Base-by-base conservation (phyloP, 2,329 filamentous ascomycete species). In the Arthrobotrys entomopaga region DNA sequence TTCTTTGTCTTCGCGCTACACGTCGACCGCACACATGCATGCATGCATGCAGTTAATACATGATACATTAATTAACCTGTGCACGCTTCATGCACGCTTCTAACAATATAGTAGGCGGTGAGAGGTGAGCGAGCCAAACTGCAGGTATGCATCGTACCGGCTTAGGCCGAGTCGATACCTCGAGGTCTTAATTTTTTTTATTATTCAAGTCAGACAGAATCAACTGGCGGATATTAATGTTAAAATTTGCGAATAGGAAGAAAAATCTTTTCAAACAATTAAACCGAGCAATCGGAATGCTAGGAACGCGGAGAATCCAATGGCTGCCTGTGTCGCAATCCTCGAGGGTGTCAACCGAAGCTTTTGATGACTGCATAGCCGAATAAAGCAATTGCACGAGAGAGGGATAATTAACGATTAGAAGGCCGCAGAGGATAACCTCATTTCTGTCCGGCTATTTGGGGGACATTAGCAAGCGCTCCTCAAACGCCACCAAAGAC, bases 371-470 rank as follows among this genome's bases (percentile, higher is more conserved):
- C 61, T 52, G 60, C 52, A 52, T 43, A 61, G 38, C 69, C 69
- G 29, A 63, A 73, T 63, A 10, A 4, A 73, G 69, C 46, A 73
- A 52, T 24, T 66, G 20, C 49, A 73, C 61, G 49, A 66, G 69
- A 66, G 69, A 66, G 57, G 53, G 42, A 34, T 65, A 42, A 65
- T 40, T 56, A 13, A 20, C 61, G 61, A 73, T 66, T 73, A 73
- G 69, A 56, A 40, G 61, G 49, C 61, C 19, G 26, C 50, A n/a
- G 38, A 52, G n/a, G 46, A 60, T 34, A 34, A 34, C 54, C 52
- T 59, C 53, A 65, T 72, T 65, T 70, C 65, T 66, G 56, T 60
- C 63, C 63, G 69, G 46, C 57, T 73, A 40, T 63, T 73, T 61
- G 56, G 42, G 63, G 63, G 63, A 49, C 50, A 29, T 56, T 57